Base-by-base conservation (phyloP, 805 yeast species). In the Groenewaldozyma salmanticensis region DNA sequence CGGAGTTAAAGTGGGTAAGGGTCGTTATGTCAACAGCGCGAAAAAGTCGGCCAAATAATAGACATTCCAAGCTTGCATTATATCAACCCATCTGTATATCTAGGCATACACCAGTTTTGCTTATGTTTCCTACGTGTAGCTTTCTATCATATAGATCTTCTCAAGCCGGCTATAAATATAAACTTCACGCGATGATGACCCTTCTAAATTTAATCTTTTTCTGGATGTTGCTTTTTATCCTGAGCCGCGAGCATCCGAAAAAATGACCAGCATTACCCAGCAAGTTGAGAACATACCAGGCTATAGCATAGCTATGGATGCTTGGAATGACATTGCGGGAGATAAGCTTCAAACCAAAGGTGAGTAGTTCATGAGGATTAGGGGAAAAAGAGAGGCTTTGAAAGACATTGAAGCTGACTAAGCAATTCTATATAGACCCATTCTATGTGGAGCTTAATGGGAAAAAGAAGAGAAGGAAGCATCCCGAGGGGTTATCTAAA, bases 1-100 rank as follows among this genome's bases (percentile, higher is more conserved):
- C 24, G 79, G 82, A 24, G 88, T 87, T 17, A 75, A 71, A 45
- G 83, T 90, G n/a, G 96, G 96, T 5, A 71, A 75, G 43, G 94
- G 96, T 13, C 71, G 94, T 53, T 72, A 72, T 57, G 90, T 79
- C 32, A 92, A 92, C 58, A 71, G 85, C 20, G 61, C 71, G n/a
- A 71, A 64, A 19, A 31, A 20, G n/a, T n/a, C n/a, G n/a, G n/a
- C n/a, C n/a, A n/a, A n/a, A n/a, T n/a, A n/a, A n/a, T n/a, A n/a
- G n/a, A n/a, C n/a, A n/a, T n/a, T n/a, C n/a, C n/a, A 27, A 9
- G n/a, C 31, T 27, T 27, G 31, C 31, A 27, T 27, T 27, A 27
- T 27, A 9, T 27, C 13, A 9, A 9, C n/a, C 31, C n/a, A 9
- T 27, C 31, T 27, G n/a, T 27, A 9, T 27, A 9, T 27, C 31